Base-by-base conservation (phyloP, 495 filamentous ascomycete genomes). In the Daldinia decipiens region DNA sequence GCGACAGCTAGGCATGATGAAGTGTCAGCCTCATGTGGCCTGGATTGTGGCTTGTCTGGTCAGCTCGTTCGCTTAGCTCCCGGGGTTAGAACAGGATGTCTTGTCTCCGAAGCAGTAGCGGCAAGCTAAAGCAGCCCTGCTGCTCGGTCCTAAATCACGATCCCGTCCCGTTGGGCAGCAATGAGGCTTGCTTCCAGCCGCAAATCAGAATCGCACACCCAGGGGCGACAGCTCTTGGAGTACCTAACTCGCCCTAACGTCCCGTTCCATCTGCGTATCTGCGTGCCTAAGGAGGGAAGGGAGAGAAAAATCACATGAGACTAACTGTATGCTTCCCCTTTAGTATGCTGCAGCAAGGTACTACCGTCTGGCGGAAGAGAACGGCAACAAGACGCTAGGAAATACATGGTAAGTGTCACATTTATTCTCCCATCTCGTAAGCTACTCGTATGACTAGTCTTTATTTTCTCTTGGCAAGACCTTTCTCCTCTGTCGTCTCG, bases 261-360 rank as follows among this genome's bases (percentile, higher is more conserved):
- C 47, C 34, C 31, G 68, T 64, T 63, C 47, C 36, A 47, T 31
- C 57, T 69, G 50, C 58, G 62, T 57, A 47, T 31, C 57, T 69
- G 50, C 58, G 62, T 57, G 45, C 55, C 64, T 59, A 62, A 69
- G 62, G 50, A 62, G 36, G 58, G 31, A 61, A 65, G 39, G 67
- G 51, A 40, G 51, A 40, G 36, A 38, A 38, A 68, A 57, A 74
- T 71, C 58, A 71, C 67, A 80, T 77, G 76, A 77, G 75, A 77
- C 80, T 84, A 82, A 82, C 79, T 61, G 43, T 66, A 69, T 60
- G 59, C 59, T 63, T 73, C 52, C 67, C 63, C 40, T 71, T 77
- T 82, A 96, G 93, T 94, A 87, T 80, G 88, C 87, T 78, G 90
- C 94, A 53, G 96, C 96, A 64, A 92, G 91, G 84, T 98, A 97